Evolutionary conservation across 192 early-diverging fungal genomes (phyloP).

Genomic region (Lunasporangiospora selenospora): DNA sequence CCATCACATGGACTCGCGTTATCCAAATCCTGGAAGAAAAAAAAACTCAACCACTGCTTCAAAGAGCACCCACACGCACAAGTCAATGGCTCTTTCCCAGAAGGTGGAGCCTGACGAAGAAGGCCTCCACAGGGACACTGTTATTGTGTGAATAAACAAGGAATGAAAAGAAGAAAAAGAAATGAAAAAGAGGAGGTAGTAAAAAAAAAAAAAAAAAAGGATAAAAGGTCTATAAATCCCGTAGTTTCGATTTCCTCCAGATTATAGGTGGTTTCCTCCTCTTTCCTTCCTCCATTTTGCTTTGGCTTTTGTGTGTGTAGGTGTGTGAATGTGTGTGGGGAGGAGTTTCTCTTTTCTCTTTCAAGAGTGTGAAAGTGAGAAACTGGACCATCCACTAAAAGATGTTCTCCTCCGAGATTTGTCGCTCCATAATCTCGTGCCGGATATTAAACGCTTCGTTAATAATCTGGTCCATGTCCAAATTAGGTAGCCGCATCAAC

Average conservation of each 20-base stretch:
- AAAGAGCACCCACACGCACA: too few relatives aligned
- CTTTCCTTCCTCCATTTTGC: not conserved
- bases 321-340: not conserved
- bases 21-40: too few relatives aligned
- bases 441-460: slow-evolving; percentile 73
- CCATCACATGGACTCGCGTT: too few relatives aligned
- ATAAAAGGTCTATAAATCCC: not conserved
- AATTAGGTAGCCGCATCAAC: slow-evolving; percentile 75
- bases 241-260: not conserved
- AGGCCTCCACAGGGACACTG: too few relatives aligned
- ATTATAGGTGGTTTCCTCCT: not conserved
- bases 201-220: not conserved
- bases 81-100: too few relatives aligned
- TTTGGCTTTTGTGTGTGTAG: not conserved
- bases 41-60: too few relatives aligned
- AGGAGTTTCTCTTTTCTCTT: not conserved
- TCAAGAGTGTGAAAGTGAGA: too few relatives aligned
- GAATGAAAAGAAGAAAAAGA: not conserved
- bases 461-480: slow-evolving; percentile 76
- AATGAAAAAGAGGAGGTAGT: not conserved
- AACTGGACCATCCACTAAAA: not conserved
- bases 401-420: slow-evolving; percentile 55
- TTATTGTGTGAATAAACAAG: not conserved
- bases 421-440: slow-evolving; percentile 71
- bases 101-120: too few relatives aligned